Evolutionary conservation across 371 early-diverging fungal genomes (phyloP), one percentile per base, ranked within the genome.

Genomic region (Mortierella sp.): DNA sequence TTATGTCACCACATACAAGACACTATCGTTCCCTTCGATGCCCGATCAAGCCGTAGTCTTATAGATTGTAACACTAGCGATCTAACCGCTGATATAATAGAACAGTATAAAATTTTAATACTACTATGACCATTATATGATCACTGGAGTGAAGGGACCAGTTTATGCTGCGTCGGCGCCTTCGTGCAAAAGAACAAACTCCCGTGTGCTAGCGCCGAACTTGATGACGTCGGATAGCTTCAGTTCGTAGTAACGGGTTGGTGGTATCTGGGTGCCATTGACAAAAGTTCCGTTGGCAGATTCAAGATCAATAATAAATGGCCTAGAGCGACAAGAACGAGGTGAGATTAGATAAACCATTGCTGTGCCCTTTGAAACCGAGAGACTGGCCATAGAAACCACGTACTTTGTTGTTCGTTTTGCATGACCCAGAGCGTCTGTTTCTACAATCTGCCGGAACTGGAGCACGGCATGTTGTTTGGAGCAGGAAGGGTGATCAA

Each of bases 281-380:
- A 98, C 84, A 70, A 86, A 92, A 0, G 96, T 95, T 15, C 96
- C 97, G 72, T 97, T 97, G 4, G 95, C 86, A 12, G 96, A 93
- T 47, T 93, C 93, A 41, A 98, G 82, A 71, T 98, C 98, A 52
- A 98, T 95, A n/a, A 98, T 80, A 72, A 94, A 98, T 11, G 96
- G 97, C 54, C 93, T 92, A 52, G 28, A 32, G 32, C 8, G 21
- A 43, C 8, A 50, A 37, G n/a, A n/a, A n/a, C n/a, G n/a, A n/a
- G n/a, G n/a, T n/a, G n/a, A n/a, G n/a, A n/a, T n/a, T n/a, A n/a
- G n/a, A n/a, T n/a, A n/a, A n/a, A n/a, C n/a, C n/a, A n/a, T n/a
- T n/a, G n/a, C n/a, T n/a, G n/a, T n/a, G n/a, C n/a, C n/a, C n/a
- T n/a, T n/a, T n/a, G n/a, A n/a, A n/a, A n/a, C n/a, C n/a, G n/a